Evolutionary conservation across 495 filamentous ascomycete species (phyloP).

Genomic region (Aspergillus campestris): DNA sequence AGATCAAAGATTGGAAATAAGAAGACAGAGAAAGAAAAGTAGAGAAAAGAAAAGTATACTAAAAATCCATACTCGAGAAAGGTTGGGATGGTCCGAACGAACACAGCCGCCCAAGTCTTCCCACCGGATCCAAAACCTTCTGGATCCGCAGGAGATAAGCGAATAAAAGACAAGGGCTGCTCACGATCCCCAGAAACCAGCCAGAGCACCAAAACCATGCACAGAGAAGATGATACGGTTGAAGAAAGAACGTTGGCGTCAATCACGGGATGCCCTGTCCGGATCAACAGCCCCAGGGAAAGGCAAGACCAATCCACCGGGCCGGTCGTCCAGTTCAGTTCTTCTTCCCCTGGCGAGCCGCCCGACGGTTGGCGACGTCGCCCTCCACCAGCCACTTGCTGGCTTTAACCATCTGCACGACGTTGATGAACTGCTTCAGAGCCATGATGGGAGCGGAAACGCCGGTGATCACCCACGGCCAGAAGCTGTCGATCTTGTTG

Average conservation of each 20-base stretch:
- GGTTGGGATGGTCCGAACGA: too few relatives aligned
- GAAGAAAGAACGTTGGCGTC: neutral
- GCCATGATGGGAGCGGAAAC: slow-evolving; percentile 79
- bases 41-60: neutral
- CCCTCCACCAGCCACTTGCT: slow-evolving; percentile 88
- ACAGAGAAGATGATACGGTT: slow-evolving; percentile 13
- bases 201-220: slow-evolving; percentile 37
- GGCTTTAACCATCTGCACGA: slow-evolving; percentile 90
- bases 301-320: neutral
- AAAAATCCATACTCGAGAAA: neutral
- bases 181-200: slow-evolving; percentile 19
- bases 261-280: neutral
- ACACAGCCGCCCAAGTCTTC: slow-evolving; percentile 2
- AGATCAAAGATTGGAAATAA: slow-evolving; percentile 8
- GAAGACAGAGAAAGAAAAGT: slow-evolving; percentile 1
- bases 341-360: slow-evolving; percentile 16
- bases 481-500: slow-evolving; percentile 82
- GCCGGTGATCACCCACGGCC: slow-evolving; percentile 83
- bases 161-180: slow-evolving; percentile 7
- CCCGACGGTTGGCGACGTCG: slow-evolving; percentile 43
- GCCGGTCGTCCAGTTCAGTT: slow-evolving; percentile 9
- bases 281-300: neutral
- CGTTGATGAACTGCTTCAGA: slow-evolving; percentile 87
- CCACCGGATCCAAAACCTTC: neutral
- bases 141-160: neutral